Conservation (phyloP, 192 early-diverging fungal species). For the Linnemannia schmuckeri region DNA sequence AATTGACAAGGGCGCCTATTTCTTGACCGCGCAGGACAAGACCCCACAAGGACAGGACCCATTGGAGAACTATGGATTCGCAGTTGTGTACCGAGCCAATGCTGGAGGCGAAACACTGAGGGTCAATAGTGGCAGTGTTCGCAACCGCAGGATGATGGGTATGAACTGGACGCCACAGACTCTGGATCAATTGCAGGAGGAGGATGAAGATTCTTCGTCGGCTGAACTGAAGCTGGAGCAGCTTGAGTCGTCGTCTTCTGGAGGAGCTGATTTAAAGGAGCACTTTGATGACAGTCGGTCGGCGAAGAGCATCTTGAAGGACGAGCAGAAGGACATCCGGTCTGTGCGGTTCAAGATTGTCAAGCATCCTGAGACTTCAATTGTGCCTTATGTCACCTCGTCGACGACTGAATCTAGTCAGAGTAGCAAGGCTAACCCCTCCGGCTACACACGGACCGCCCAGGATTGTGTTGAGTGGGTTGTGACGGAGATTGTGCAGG, state of each 20-base stretch:
- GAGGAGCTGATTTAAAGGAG: background rate
- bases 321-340: conserved; percentile 26
- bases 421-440: conserved; percentile 18
- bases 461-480: conserved; percentile 48
- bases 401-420: background rate
- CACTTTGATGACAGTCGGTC: conserved; percentile 3
- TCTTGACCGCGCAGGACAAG: conserved; percentile 30
- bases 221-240: background rate
- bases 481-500: conserved; percentile 47
- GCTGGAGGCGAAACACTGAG: conserved; percentile 62
- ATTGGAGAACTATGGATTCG: conserved; percentile 67
- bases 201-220: background rate
- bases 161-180: background rate
- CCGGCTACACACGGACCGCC: conserved; percentile 16
- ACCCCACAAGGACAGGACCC: conserved; percentile 19
- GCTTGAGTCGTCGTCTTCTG: background rate
- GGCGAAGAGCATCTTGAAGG: conserved; percentile 19
- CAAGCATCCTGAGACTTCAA: conserved; percentile 44
- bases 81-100: conserved; percentile 57
- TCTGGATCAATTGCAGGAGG: conserved; percentile 26
- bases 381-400: conserved; percentile 31
- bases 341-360: conserved; percentile 53
- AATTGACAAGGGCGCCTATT: conserved; percentile 67
- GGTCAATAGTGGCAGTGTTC: conserved; percentile 65
- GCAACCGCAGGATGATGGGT: conserved; percentile 53